A percentile compares a stretch with the other conserved stretches of the same genome.
phyloP scores from a whole-genome alignment of 2,329 filamentous ascomycete species.

The Diaporthe australafricana region DNA sequence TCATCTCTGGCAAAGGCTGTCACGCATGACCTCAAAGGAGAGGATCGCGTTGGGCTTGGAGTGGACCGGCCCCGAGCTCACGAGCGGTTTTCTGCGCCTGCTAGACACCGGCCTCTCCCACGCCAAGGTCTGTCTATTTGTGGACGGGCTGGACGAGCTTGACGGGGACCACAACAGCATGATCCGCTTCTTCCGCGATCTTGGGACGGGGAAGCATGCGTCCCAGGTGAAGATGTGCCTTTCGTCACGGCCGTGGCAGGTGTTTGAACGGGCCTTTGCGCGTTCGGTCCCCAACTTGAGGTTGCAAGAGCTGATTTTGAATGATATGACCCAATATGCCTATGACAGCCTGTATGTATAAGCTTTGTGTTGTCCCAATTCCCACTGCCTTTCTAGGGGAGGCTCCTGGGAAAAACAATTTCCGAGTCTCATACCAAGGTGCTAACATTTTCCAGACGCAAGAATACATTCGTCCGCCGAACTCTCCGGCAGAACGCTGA shows the following conservation, averaged over 20 bases:
- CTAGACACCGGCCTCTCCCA: constrained; percentile 39
- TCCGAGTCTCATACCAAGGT: background rate
- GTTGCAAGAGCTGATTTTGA: constrained; percentile 42
- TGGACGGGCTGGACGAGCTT: constrained; percentile 44
- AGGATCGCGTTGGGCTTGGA: constrained; percentile 45
- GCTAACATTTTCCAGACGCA: background rate
- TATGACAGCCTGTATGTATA: constrained; percentile 36
- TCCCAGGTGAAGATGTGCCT: constrained; percentile 44
- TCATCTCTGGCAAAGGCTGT: constrained; percentile 44
- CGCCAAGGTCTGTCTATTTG: constrained; percentile 42
- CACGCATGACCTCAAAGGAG: constrained; percentile 44
- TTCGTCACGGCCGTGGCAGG: constrained; percentile 44
- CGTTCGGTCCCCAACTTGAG: constrained; percentile 40
- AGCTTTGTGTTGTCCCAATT: background rate
- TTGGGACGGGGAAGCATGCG: constrained; percentile 33
- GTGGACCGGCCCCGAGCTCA: constrained; percentile 47
- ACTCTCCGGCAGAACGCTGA: constrained; percentile 35
- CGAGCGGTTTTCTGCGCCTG: constrained; percentile 41
- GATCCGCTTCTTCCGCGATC: constrained; percentile 39
- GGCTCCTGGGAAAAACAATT: background rate
- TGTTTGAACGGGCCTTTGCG: constrained; percentile 43
- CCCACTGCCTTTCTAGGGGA: background rate
- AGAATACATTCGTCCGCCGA: constrained; percentile 35
- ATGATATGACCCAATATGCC: constrained; percentile 42
- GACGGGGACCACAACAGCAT: constrained; percentile 43